Conservation (phyloP, 371 early-diverging fungal species). For the Mucor saturninus region DNA sequence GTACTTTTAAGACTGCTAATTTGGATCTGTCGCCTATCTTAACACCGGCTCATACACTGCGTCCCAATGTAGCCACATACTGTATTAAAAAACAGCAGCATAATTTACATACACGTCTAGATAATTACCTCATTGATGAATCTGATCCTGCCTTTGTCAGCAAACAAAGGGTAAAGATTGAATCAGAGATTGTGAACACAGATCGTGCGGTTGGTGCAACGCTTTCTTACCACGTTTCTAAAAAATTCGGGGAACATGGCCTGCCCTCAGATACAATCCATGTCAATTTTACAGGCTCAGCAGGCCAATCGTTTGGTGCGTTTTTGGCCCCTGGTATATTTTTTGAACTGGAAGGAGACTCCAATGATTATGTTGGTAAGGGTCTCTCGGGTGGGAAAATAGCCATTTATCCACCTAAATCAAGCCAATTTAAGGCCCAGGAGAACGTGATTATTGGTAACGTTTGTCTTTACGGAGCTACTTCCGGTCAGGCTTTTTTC, state of each 20-base stretch:
- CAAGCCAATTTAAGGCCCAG: conserved; percentile 75
- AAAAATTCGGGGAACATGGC: conserved; percentile 78
- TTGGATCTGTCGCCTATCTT: conserved; percentile 86
- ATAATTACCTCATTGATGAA: conserved; percentile 82
- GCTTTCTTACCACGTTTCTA: conserved; percentile 87
- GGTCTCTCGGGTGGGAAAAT: conserved; percentile 94
- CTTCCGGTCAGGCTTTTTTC: conserved; percentile 89
- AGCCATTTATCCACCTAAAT: conserved; percentile 87
- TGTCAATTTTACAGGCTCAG: conserved; percentile 86
- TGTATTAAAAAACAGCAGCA: conserved; percentile 86
- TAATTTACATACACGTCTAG: conserved; percentile 80
- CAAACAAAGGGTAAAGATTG: conserved; percentile 49
- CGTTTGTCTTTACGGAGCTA: conserved; percentile 98
- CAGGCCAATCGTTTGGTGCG: conserved; percentile 96
- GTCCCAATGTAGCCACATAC: conserved; percentile 86
- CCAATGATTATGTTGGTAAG: conserved; percentile 98
- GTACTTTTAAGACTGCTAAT: conserved; percentile 84
- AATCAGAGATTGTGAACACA: conserved; percentile 83
- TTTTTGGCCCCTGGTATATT: conserved; percentile 91
- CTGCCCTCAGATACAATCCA: conserved; percentile 86
- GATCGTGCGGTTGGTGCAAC: conserved; percentile 94
- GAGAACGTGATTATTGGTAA: conserved; percentile 95
- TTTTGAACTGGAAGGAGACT: conserved; percentile 94
- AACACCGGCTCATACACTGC: conserved; percentile 84
- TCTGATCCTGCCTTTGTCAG: conserved; percentile 72